Conservation (phyloP, 106 monocot genomes). For the Triglochin maritima region DNA sequence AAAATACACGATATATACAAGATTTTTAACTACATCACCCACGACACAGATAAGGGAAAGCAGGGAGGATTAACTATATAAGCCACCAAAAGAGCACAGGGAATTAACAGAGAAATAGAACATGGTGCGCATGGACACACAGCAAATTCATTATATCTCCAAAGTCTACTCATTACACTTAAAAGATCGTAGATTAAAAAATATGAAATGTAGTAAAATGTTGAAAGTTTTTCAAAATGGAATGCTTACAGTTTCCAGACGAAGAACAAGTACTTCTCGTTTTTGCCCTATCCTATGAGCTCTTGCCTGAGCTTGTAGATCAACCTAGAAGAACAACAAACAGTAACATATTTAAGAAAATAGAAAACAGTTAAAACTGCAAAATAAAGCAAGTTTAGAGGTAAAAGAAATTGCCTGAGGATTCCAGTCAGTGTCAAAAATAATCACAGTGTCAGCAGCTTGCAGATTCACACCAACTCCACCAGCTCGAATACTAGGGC, state of each 20-base stretch:
- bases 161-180: no score
- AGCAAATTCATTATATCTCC: no score
- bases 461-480: conserved; percentile 99
- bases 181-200: no score
- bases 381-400: not conserved
- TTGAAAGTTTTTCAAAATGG: not conserved
- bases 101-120: no score
- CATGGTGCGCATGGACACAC: no score
- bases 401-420: conserved; percentile 60
- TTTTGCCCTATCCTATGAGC: conserved; percentile 99
- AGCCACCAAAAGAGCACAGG: no score
- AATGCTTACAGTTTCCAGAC: conserved; percentile 68
- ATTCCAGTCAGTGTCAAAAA: conserved; percentile 99
- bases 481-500: conserved; percentile 92
- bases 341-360: conserved; percentile 1
- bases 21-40: no score
- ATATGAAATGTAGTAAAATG: no score
- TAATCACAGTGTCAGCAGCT: conserved; percentile 99
- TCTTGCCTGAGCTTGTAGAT: conserved; percentile 97
- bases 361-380: not conserved
- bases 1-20: no score
- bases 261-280: conserved; percentile 92
- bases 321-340: conserved; percentile 52
- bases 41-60: no score
- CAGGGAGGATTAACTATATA: no score